Evolutionary conservation across 495 filamentous ascomycete species (phyloP).

Genomic region (Daldinia vernicosa): DNA sequence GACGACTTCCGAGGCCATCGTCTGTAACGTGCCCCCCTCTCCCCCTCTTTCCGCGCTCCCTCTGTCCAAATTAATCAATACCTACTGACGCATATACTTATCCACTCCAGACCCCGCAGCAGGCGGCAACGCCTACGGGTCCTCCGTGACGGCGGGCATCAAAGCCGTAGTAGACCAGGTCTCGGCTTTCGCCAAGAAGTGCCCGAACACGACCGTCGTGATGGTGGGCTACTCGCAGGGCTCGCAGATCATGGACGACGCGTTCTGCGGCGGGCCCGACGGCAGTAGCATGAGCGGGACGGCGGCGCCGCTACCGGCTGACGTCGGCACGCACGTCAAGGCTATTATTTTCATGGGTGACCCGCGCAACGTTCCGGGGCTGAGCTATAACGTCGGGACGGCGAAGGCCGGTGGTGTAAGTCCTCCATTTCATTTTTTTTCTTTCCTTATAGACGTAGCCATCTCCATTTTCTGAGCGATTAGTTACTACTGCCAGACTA

Average conservation of each 20-base stretch:
- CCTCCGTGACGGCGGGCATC: not conserved
- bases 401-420: not conserved
- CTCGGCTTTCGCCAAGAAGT: slow-evolving; percentile 36
- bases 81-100: not conserved
- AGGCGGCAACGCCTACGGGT: not conserved
- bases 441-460: too few relatives aligned
- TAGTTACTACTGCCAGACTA: too few relatives aligned
- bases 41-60: too few relatives aligned
- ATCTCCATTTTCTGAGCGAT: too few relatives aligned
- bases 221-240: slow-evolving; percentile 65
- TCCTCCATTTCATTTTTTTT: too few relatives aligned
- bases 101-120: not conserved
- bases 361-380: not conserved
- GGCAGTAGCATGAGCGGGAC: slow-evolving; percentile 55
- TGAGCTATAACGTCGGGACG: not conserved
- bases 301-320: slow-evolving; percentile 50
- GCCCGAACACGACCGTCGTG: slow-evolving; percentile 58
- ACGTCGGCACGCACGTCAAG: slow-evolving; percentile 24
- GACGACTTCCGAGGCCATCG: too few relatives aligned
- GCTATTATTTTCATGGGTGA: not conserved
- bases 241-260: slow-evolving; percentile 63
- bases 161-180: not conserved
- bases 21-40: too few relatives aligned
- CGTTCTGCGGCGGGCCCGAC: slow-evolving; percentile 62
- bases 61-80: too few relatives aligned